These are phyloP conservation scores for Sphaerulina populicola DNA, from an alignment of 2,329 filamentous ascomycete genomes.

Conservation along the genomic window DNA sequence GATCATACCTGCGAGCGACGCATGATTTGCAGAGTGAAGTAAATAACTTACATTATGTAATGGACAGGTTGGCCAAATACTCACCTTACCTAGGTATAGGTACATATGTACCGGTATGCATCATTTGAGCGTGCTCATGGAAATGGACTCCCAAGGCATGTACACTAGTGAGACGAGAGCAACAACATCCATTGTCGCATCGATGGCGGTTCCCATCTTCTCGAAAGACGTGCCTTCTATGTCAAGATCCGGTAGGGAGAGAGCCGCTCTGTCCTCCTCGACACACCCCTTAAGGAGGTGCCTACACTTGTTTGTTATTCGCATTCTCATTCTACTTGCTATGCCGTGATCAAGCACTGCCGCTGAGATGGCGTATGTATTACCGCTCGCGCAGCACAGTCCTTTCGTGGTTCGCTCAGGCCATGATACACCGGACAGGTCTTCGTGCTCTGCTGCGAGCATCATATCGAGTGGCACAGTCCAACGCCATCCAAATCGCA, in stretches of 20 bases:
- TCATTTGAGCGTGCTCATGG: background rate
- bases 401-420: background rate
- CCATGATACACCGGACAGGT: constrained; percentile 1
- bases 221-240: background rate
- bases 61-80: too few relatives aligned
- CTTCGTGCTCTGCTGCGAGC: constrained; percentile 22
- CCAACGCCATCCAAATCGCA: constrained; percentile 23
- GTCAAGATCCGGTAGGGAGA: background rate
- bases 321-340: background rate
- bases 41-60: too few relatives aligned
- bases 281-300: background rate
- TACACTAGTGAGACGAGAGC: background rate
- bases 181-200: background rate
- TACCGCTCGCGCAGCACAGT: constrained; percentile 3
- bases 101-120: too few relatives aligned
- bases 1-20: too few relatives aligned
- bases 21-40: too few relatives aligned
- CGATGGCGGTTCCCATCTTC: background rate
- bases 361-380: constrained; percentile 3
- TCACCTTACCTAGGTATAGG: too few relatives aligned
- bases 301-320: background rate
- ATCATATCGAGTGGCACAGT: constrained; percentile 23
- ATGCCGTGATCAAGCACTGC: background rate
- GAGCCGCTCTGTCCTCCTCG: background rate
- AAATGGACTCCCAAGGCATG: background rate